phyloP scores from a whole-genome alignment of 164 flowering plant species.

The Nymphaea colorata region DNA sequence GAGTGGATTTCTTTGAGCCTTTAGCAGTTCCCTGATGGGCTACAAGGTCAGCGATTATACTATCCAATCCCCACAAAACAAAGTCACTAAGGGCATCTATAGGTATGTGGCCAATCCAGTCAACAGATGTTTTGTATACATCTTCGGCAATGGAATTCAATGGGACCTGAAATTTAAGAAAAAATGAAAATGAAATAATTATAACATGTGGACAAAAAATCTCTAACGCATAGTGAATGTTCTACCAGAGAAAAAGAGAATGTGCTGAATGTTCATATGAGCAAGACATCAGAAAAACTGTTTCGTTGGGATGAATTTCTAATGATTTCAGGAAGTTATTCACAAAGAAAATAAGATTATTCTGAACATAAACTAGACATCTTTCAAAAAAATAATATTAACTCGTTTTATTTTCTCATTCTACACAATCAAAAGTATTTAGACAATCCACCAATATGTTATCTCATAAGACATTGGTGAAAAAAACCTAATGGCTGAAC shows the following conservation, averaged over 20 bases:
- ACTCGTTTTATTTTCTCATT: no score
- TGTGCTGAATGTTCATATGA: not conserved
- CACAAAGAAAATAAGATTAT: no score
- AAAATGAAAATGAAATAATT: not conserved
- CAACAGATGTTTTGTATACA: conserved; percentile 75
- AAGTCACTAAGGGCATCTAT: conserved; percentile 56
- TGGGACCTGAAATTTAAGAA: conserved; percentile 45
- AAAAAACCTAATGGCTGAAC: no score
- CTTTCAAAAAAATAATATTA: no score
- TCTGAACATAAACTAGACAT: no score
- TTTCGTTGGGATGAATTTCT: no score
- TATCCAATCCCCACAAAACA: conserved; percentile 56
- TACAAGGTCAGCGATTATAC: conserved; percentile 61
- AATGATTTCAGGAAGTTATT: no score
- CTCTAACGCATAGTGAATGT: not conserved
- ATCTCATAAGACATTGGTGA: no score
- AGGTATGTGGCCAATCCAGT: conserved; percentile 66
- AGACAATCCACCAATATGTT: no score
- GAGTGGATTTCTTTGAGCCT: conserved; percentile 57
- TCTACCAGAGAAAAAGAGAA: not conserved
- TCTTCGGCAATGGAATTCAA: conserved; percentile 55
- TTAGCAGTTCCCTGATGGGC: conserved; percentile 44
- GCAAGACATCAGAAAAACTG: not conserved
- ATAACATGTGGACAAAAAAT: not conserved
- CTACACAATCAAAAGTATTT: no score